Base-by-base conservation (phyloP, 2,329 filamentous ascomycete species). In the Scedosporium dehoogii region DNA sequence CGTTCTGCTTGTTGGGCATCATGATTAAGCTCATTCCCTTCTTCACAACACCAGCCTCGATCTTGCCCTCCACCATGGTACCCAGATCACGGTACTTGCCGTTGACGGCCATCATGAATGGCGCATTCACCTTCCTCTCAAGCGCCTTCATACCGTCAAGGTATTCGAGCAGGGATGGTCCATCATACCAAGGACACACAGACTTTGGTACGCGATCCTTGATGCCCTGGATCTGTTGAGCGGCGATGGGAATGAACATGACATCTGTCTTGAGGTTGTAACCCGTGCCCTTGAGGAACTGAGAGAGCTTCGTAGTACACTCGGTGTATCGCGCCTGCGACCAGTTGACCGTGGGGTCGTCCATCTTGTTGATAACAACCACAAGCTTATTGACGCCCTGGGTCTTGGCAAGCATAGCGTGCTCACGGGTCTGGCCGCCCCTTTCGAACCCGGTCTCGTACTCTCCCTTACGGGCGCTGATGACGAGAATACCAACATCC, bases 301-400 rank as follows among this genome's bases (percentile, higher is more conserved):
- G 84, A 16, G 86, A 75, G 59, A 99, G 85, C 79, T 97, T 99
- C 67, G 87, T 87, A 3, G 87, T 92, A 76, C 94, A 99, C 77
- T 99, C 94, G 71, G 91, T 87, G 79, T 91, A 99, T 63, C 94
- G 88, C 48, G 90, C 90, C 69, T 97, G 86, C 62, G 90, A 94
- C 96, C 96, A 99, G 71, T 96, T 85, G 60, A 99, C 96, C 2
- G 94, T 99, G 10, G 88, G 81, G 73, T 99, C 94, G 73, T 99
- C 94, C 96, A 99, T 99, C 83, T 99, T 99, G 85, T 99, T 99
- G 73, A 97, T 92, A 61, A 84, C 94, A 33, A 99, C 88, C 56
- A 97, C 82, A 62, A 99, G 83, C 79, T 97, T 97, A 82, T 96
- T 96, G 64, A 99, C 94, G 76, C 94, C 94, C 73, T 96, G 93